These are phyloP conservation scores for Kernera saxatilis DNA, from an alignment of 345 rosid genomes.

Conservation along the genomic window DNA sequence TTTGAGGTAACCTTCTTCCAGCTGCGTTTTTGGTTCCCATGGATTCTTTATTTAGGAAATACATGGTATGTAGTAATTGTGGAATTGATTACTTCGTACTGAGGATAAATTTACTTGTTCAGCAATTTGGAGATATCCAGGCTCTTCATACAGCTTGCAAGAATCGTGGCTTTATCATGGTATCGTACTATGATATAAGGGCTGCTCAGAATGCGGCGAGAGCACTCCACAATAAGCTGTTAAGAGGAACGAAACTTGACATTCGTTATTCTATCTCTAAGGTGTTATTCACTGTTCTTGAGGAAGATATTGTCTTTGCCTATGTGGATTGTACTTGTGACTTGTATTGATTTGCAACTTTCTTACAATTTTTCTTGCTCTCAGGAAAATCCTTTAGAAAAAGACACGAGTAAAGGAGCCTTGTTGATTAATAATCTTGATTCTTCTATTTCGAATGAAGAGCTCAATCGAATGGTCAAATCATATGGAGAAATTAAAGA, in stretches of 20 bases:
- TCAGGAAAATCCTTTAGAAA: constrained; percentile 54
- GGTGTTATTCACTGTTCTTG: constrained; percentile 33
- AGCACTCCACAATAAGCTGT: constrained; percentile 59
- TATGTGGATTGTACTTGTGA: neutral
- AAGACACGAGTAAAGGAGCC: constrained; percentile 52
- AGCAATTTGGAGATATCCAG: constrained; percentile 89
- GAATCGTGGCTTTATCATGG: constrained; percentile 73
- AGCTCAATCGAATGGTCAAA: constrained; percentile 46
- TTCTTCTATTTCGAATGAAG: constrained; percentile 56
- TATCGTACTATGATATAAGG: constrained; percentile 87
- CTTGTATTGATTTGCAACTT: constrained; percentile 10
- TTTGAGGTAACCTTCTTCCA: constrained; percentile 65
- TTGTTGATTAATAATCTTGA: constrained; percentile 54
- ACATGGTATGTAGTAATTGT: neutral
- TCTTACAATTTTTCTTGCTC: constrained; percentile 3
- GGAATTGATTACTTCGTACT: neutral
- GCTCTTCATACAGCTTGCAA: constrained; percentile 73
- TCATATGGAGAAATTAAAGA: constrained; percentile 67
- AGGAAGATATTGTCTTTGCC: constrained; percentile 9
- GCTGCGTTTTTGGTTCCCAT: constrained; percentile 10
- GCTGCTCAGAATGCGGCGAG: constrained; percentile 78
- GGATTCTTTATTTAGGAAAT: neutral
- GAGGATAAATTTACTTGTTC: constrained; percentile 24
- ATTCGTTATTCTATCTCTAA: constrained; percentile 76
- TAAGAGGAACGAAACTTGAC: constrained; percentile 71